phyloP scores from a whole-genome alignment of 2,329 filamentous ascomycete species.

The Chalara sp. region DNA sequence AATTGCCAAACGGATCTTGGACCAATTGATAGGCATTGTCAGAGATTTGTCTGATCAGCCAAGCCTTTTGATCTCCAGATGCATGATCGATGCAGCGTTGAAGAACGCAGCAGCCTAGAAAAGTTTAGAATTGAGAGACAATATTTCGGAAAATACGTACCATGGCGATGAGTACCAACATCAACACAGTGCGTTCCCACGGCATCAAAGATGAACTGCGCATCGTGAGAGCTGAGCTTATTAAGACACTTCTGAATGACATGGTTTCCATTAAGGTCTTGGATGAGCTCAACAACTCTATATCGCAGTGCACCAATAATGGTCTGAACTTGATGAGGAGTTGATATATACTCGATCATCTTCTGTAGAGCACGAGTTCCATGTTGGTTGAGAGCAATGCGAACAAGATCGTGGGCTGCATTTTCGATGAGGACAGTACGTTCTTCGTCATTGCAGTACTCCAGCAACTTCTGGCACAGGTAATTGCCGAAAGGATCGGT shows the following conservation, averaged over 20 bases:
- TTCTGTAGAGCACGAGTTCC: constrained; percentile 95
- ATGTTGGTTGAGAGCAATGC: constrained; percentile 94
- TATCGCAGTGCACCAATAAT: constrained; percentile 80
- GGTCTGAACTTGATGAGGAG: constrained; percentile 73
- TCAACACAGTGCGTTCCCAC: constrained; percentile 81
- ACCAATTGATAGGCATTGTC: constrained; percentile 82
- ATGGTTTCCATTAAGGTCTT: constrained; percentile 97
- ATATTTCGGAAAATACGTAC: neutral
- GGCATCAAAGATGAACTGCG: constrained; percentile 94
- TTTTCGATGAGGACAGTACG: constrained; percentile 89
- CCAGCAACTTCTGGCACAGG: constrained; percentile 94
- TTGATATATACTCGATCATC: constrained; percentile 97
- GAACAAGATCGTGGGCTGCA: constrained; percentile 78
- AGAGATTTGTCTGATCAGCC: constrained; percentile 82
- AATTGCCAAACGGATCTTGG: constrained; percentile 97
- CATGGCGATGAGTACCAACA: constrained; percentile 94
- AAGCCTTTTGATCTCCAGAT: constrained; percentile 78
- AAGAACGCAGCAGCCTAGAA: constrained; percentile 77
- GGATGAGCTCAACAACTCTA: constrained; percentile 88
- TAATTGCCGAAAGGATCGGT: constrained; percentile 99
- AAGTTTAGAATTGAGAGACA: neutral
- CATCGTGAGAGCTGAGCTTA: constrained; percentile 76
- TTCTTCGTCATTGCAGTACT: constrained; percentile 92
- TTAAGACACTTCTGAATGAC: constrained; percentile 99
- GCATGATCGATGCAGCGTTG: constrained; percentile 98